Percentiles rank a stretch among this genome's conserved stretches.
These are phyloP conservation scores for Talaromyces sp. DNA, from an alignment of 2,329 filamentous ascomycete species.

Conservation along the genomic window DNA sequence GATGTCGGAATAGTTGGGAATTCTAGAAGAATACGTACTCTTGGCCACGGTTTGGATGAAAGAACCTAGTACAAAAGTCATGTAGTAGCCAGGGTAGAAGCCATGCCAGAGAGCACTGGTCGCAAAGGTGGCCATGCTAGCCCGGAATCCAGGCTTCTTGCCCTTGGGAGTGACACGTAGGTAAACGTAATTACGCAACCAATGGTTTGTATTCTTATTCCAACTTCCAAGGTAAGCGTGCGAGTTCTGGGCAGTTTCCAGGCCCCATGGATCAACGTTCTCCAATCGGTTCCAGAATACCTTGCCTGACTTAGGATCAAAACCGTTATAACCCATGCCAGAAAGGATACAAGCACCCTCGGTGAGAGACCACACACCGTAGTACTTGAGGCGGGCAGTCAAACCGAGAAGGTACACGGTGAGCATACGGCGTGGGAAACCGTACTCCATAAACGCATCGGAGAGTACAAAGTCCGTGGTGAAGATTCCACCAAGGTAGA, in stretches of 20 bases:
- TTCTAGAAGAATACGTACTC: conserved; percentile 62
- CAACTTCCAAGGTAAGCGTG: conserved; percentile 86
- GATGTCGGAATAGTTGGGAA: background rate
- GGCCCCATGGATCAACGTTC: conserved; percentile 82
- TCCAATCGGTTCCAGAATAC: conserved; percentile 87
- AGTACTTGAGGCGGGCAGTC: conserved; percentile 86
- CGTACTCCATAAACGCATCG: conserved; percentile 67
- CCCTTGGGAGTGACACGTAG: conserved; percentile 91
- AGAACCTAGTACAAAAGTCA: conserved; percentile 84
- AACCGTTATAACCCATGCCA: conserved; percentile 90
- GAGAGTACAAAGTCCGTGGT: conserved; percentile 64
- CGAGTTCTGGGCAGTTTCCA: conserved; percentile 92
- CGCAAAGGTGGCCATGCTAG: conserved; percentile 88
- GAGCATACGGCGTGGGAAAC: conserved; percentile 73
- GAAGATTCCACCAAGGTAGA: conserved; percentile 72
- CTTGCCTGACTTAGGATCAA: conserved; percentile 81
- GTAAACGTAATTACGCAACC: conserved; percentile 95
- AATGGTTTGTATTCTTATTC: conserved; percentile 99
- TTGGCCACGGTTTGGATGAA: conserved; percentile 93
- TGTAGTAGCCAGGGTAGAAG: conserved; percentile 95
- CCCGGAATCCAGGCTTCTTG: conserved; percentile 94
- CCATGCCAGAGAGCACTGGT: conserved; percentile 98
- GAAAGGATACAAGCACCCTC: conserved; percentile 94
- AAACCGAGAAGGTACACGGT: conserved; percentile 82
- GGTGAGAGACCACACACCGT: conserved; percentile 90